Base-by-base conservation (phyloP, 345 rosid genomes). In the Eucalyptus lansdowneana region DNA sequence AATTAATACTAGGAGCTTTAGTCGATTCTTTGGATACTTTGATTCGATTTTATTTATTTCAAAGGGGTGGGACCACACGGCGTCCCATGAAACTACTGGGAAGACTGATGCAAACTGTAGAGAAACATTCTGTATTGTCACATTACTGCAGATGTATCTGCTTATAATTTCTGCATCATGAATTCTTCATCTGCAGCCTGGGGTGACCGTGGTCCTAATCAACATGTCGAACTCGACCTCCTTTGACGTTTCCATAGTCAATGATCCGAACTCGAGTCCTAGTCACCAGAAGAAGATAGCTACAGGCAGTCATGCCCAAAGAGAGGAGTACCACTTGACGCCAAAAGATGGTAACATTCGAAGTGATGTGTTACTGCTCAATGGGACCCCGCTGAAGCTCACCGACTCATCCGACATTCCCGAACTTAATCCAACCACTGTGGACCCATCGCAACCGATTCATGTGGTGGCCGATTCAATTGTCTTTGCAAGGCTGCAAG, bases 321-420 rank as follows among this genome's bases (percentile, higher is more conserved):
- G 97, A 87, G 96, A 94, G 50, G 96, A 95, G 90, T 95, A 94
- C 85, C 96, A 94, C 88, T 90, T 95, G 95, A 95, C 93, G 6
- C 95, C 96, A 3, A 51, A 93, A 88, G 90, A 91, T 86, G 96
- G 95, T n/a, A 92, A 96, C 86, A 92, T 96, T 85, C 95, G 88
- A 44, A 96, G 96, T 54, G 94, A 93, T 87, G 95, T 92, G 17
- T 86, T 94, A 22, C 91, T 94, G 9, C 88, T 95, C 27, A 96
- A 96, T 62, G 96, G 93, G 87, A 91, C 86, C 76, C 94, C 94
- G 45, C 89, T 94, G 89, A 80, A 88, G 88, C 94, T 96, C 37
- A 93, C 94, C 17, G 34, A 89, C 3, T 53, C 91, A 17, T 56
- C 45, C 1, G 93, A 93, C n/a, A 94, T 96, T 86, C 97, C 95